Base-by-base conservation (phyloP, 768 basidiomycete genomes). In the Russula sp. region DNA sequence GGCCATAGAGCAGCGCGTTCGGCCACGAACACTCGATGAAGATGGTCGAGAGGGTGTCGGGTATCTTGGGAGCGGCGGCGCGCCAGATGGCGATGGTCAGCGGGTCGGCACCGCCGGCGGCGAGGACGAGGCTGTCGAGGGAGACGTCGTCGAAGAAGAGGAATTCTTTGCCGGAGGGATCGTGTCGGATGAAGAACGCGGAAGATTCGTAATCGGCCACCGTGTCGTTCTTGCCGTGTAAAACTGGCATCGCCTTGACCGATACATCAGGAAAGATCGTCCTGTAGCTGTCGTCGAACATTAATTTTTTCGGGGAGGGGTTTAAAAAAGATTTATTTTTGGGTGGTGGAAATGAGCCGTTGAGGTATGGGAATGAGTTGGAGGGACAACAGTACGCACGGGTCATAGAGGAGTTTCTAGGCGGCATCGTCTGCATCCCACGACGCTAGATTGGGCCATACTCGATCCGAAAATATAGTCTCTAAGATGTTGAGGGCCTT, bases 71-170 rank as follows among this genome's bases (percentile, higher is more conserved):
- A 5, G 94, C 94, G 0, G 93, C 94, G 34, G 78, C 82, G 45
- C 80, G 82, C 96, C 95, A 98, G 52, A 98, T 86, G 47, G 78
- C 74, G 32, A 78, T 77, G 44, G 86, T 95, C 55, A 77, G 79
- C 5, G 87, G 87, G 14, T 75, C 73, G 16, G 70, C 27, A 27
- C 27, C 27, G 27, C 27, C 27, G 27, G 2, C 3, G 47, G 47
- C 14, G 11, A 48, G n/a, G 6, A 89, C 80, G 52, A 94, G 68
- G 55, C 82, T 81, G 75, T 95, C 92, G 9, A 91, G 91, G 70
- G 95, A 92, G 63, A 97, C 87, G 74, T 96, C 94, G 0, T 95
- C 96, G 68, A 97, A 96, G 75, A 98, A 98, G 42, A 98, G 78
- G 67, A 98, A 86, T 72, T 96, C 91, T 52, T 77, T 80, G 1